These are phyloP conservation scores for Hymenoscyphus linearis DNA, from an alignment of 2,329 filamentous ascomycete species.

Conservation along the genomic window DNA sequence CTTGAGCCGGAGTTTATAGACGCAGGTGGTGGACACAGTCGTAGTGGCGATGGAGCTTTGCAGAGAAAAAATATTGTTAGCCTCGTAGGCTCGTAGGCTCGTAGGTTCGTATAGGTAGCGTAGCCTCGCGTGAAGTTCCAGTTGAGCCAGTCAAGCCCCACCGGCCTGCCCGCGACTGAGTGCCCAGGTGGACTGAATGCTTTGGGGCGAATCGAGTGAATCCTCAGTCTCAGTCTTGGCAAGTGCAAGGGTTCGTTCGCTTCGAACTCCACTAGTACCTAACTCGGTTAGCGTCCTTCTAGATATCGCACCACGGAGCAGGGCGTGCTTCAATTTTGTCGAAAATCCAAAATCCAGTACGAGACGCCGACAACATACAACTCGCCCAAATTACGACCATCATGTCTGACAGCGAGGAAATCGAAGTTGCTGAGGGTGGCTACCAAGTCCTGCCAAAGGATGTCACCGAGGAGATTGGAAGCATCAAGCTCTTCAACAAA, in stretches of 20 bases:
- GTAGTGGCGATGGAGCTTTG: not conserved
- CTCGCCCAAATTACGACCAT: conserved; percentile 3
- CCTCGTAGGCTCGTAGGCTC: not conserved
- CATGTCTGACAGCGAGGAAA: conserved; percentile 12
- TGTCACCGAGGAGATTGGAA: conserved; percentile 80
- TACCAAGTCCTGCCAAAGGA: conserved; percentile 78
- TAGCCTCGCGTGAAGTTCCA: not conserved
- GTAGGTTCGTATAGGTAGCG: too few relatives aligned
- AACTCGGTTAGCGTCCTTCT: conserved; percentile 1
- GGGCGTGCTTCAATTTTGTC: conserved; percentile 4
- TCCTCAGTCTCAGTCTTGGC: too few relatives aligned
- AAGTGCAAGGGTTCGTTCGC: not conserved
- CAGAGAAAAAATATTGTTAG: not conserved
- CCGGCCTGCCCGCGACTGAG: too few relatives aligned
- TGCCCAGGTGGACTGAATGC: too few relatives aligned
- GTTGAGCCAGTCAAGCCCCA: too few relatives aligned
- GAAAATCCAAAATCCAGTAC: conserved; percentile 2
- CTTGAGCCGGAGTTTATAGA: not conserved
- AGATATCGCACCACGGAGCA: conserved; percentile 3
- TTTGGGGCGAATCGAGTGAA: too few relatives aligned
- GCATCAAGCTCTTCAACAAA: conserved; percentile 96
- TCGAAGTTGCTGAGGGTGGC: conserved; percentile 6
- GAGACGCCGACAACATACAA: conserved; percentile 3
- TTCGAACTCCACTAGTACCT: conserved; percentile 1
- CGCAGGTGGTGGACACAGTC: not conserved